These are phyloP conservation scores for Myrmaecium sp. DNA, from an alignment of 2,329 filamentous ascomycete species.

Conservation along the genomic window DNA sequence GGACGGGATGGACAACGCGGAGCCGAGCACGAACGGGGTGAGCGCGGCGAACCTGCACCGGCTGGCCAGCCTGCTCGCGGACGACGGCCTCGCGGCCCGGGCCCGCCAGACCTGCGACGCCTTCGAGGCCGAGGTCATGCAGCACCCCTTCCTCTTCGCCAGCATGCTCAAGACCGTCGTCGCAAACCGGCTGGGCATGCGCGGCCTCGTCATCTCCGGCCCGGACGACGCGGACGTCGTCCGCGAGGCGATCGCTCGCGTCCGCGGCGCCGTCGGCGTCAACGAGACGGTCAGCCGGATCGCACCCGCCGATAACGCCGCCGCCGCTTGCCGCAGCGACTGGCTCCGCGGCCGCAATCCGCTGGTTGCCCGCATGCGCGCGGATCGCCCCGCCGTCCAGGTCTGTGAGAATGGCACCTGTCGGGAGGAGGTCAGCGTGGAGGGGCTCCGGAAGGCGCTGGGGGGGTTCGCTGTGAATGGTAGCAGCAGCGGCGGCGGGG, in stretches of 20 bases:
- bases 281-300: slow-evolving; percentile 5
- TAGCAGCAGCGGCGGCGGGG: no score
- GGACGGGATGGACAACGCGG: slow-evolving; percentile 83
- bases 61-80: slow-evolving; percentile 51
- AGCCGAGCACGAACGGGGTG: slow-evolving; percentile 78
- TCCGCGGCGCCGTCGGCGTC: slow-evolving; percentile 22
- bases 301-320: no score
- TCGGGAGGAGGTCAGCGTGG: slow-evolving; percentile 23
- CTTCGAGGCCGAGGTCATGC: slow-evolving; percentile 80
- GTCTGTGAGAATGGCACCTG: slow-evolving; percentile 25
- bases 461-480: slow-evolving; percentile 4
- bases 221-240: slow-evolving; percentile 23
- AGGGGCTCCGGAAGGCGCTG: slow-evolving; percentile 9
- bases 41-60: slow-evolving; percentile 79
- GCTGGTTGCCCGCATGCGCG: slow-evolving; percentile 26
- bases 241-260: slow-evolving; percentile 23
- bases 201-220: slow-evolving; percentile 39
- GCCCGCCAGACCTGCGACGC: slow-evolving; percentile 63
- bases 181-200: slow-evolving; percentile 52
- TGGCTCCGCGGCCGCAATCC: slow-evolving; percentile 37
- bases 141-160: slow-evolving; percentile 85
- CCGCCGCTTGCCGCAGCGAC: slow-evolving; percentile 15
- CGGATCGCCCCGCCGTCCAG: slow-evolving; percentile 17
- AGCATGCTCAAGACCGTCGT: slow-evolving; percentile 65
- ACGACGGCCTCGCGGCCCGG: slow-evolving; percentile 43